Evolutionary conservation across 306 rosid genomes (phyloP).

Genomic region (Pterocarpus santalinus): DNA sequence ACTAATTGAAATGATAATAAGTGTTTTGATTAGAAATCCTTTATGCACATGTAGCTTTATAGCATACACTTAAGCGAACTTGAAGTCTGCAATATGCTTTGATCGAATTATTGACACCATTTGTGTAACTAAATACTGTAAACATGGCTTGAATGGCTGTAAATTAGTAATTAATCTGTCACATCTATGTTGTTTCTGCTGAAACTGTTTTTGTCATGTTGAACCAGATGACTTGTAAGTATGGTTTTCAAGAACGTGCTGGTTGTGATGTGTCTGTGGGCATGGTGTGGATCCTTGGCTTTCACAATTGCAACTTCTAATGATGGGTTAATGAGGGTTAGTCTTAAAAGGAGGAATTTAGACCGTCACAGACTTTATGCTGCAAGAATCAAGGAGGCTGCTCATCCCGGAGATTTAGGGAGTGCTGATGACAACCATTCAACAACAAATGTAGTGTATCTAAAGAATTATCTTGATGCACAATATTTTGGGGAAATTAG

Average conservation of each 20-base stretch:
- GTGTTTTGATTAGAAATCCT: background rate
- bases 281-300: conserved; percentile 53
- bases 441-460: conserved; percentile 48
- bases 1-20: background rate
- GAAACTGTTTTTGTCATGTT: conserved; percentile 28
- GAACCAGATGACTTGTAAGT: conserved; percentile 49
- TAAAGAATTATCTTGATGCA: conserved; percentile 74
- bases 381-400: conserved; percentile 48
- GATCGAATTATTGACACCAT: background rate
- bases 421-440: conserved; percentile 1
- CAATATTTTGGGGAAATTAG: conserved; percentile 81
- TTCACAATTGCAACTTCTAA: conserved; percentile 39
- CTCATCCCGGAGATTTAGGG: conserved; percentile 10
- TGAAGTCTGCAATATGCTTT: background rate
- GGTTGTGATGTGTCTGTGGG: conserved; percentile 43
- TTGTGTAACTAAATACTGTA: conserved; percentile 12
- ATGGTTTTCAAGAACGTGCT: conserved; percentile 42
- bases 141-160: background rate
- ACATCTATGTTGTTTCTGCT: conserved; percentile 3
- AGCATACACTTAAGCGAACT: background rate
- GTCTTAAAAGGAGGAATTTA: conserved; percentile 51
- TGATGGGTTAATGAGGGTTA: conserved; percentile 53
- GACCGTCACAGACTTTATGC: conserved; percentile 43
- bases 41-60: background rate
- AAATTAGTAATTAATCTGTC: background rate